Conservation (phyloP, 805 yeast species). For the Ogataea henricii region DNA sequence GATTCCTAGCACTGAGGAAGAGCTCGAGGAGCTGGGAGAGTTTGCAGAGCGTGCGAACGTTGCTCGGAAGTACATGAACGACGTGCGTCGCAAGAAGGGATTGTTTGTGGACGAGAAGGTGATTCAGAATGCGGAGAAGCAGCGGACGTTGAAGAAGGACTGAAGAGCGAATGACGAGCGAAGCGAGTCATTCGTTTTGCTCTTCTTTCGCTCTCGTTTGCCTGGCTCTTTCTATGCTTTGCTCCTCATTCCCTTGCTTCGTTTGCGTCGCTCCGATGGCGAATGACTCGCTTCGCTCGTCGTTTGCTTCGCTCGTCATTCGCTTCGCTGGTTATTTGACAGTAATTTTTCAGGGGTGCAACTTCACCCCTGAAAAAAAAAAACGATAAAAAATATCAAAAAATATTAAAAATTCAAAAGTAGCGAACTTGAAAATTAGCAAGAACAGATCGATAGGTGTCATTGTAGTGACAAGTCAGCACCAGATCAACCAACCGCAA, state of each 20-base stretch:
- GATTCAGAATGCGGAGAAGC: constrained; percentile 90
- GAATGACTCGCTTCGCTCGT: background rate
- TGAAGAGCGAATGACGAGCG: constrained; percentile 7
- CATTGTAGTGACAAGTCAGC: background rate
- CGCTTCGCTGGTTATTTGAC: background rate
- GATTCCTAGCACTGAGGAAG: constrained; percentile 98
- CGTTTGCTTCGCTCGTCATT: background rate
- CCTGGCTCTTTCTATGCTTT: too few relatives aligned
- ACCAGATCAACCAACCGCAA: background rate
- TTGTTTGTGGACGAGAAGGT: constrained; percentile 87
- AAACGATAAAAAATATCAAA: too few relatives aligned
- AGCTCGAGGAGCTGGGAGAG: constrained; percentile 90
- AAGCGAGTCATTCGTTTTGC: background rate
- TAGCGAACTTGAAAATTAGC: too few relatives aligned
- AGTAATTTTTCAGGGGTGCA: background rate
- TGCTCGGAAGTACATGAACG: constrained; percentile 84
- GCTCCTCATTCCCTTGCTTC: background rate
- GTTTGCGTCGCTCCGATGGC: too few relatives aligned
- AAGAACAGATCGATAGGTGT: background rate
- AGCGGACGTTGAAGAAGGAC: constrained; percentile 80
- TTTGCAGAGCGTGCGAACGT: constrained; percentile 89
- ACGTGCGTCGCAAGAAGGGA: constrained; percentile 83
- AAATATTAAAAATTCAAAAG: too few relatives aligned
- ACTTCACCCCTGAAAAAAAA: too few relatives aligned
- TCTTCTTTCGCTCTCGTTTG: too few relatives aligned